Evolutionary conservation across 169 alveolate genomes (phyloP).

Genomic region (Cryptosporidium viatorum): DNA sequence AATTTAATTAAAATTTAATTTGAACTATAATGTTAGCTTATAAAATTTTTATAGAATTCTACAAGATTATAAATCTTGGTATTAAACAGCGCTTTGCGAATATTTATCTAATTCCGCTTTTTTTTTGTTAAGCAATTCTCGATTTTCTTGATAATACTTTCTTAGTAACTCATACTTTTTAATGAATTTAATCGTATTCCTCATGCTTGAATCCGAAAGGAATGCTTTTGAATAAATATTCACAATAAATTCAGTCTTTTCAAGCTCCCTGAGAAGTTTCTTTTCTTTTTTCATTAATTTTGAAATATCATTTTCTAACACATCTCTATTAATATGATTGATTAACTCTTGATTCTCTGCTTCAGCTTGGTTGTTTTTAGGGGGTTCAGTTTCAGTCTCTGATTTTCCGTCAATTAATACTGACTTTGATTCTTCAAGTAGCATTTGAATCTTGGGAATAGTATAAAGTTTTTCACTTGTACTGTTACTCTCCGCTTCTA

Average conservation of each 20-base stretch:
- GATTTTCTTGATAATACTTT: background rate
- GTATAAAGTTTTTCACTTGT: background rate
- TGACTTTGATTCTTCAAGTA: background rate
- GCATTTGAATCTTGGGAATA: background rate
- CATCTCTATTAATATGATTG: background rate
- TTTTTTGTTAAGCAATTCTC: background rate
- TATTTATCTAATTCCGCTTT: background rate
- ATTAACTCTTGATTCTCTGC: no score
- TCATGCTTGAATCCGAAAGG: conserved; percentile 5
- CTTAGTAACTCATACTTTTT: background rate
- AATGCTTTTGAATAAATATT: conserved; percentile 13
- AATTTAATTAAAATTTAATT: no score
- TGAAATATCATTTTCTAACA: background rate
- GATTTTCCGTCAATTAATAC: no score
- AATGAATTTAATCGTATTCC: background rate
- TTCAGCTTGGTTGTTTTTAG: background rate
- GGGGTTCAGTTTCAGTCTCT: background rate
- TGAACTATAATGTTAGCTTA: no score
- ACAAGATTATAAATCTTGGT: background rate
- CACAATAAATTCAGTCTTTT: background rate
- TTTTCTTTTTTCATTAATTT: background rate
- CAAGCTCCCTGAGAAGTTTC: conserved; percentile 1
- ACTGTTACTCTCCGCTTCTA: background rate
- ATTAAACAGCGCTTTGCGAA: background rate
- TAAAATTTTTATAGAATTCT: no score